Evolutionary conservation across 441 rosid genomes (phyloP).

Genomic region (Rhodomyrtus psidioides): DNA sequence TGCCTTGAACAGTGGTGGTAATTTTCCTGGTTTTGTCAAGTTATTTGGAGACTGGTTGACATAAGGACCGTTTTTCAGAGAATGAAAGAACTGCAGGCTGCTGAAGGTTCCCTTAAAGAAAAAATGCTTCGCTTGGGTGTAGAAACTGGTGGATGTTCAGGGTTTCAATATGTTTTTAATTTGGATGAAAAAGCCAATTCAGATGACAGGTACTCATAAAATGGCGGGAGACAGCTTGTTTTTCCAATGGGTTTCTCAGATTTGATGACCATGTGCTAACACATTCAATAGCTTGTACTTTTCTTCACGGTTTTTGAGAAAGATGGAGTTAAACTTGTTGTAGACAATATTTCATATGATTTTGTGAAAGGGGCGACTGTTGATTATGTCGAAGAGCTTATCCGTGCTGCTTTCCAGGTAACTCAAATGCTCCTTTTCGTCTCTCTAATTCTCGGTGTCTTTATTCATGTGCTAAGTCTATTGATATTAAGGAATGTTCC

Average conservation of each 20-base stretch:
- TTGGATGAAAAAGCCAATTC: constrained; percentile 52
- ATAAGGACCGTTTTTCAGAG: constrained; percentile 38
- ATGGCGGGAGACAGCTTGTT: background rate
- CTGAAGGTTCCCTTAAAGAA: constrained; percentile 37
- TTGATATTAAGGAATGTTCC: background rate
- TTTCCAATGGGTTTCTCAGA: background rate
- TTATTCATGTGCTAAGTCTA: background rate
- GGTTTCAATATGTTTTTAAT: constrained; percentile 87
- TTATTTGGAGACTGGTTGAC: constrained; percentile 1
- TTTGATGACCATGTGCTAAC: background rate
- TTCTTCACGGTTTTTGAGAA: constrained; percentile 58
- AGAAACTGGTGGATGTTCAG: constrained; percentile 98
- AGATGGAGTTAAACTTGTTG: constrained; percentile 66
- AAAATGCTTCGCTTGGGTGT: constrained; percentile 86
- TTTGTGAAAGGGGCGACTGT: constrained; percentile 93
- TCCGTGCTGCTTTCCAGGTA: constrained; percentile 86
- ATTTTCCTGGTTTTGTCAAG: background rate
- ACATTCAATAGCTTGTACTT: background rate
- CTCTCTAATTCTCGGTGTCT: background rate
- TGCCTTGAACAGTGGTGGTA: background rate
- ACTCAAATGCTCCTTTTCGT: background rate
- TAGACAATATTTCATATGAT: constrained; percentile 84
- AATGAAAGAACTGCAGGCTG: constrained; percentile 73
- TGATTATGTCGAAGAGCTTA: constrained; percentile 90
- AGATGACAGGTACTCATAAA: constrained; percentile 61